A percentile compares a stretch with the other conserved stretches of the same genome.
phyloP scores from a whole-genome alignment of 208 protist genomes.

The Trypanosoma boissoni region DNA sequence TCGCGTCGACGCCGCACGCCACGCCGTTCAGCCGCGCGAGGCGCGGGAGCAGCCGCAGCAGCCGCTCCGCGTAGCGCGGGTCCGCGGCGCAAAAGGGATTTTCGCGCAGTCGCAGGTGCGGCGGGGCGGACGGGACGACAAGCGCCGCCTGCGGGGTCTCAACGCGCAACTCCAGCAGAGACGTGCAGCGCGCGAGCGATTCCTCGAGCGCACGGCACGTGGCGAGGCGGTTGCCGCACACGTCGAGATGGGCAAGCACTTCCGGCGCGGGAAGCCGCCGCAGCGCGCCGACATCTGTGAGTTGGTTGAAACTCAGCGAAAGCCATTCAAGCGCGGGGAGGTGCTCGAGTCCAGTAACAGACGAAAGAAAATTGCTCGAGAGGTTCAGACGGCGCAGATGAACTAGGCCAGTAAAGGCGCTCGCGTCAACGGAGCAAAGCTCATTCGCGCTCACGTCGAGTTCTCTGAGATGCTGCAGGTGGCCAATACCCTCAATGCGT shows the following conservation, averaged over 20 bases:
- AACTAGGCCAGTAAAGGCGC: constrained; percentile 44
- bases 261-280: constrained; percentile 36
- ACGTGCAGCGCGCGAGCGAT: constrained; percentile 36
- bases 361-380: constrained; percentile 59
- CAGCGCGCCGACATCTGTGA: constrained; percentile 46
- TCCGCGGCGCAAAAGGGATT: constrained; percentile 35
- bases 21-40: constrained; percentile 56
- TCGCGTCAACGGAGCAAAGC: constrained; percentile 30
- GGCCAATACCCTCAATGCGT: constrained; percentile 29
- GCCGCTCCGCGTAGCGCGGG: constrained; percentile 33
- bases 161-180: constrained; percentile 56
- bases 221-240: constrained; percentile 63
- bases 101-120: constrained; percentile 26
- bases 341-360: constrained; percentile 32
- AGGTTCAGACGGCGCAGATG: constrained; percentile 64
- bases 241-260: constrained; percentile 53
- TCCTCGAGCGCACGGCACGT: constrained; percentile 32
- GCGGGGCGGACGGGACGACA: constrained; percentile 15
- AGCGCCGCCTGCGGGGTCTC: constrained; percentile 22
- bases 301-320: constrained; percentile 70
- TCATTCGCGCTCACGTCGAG: constrained; percentile 84
- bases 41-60: constrained; percentile 35
- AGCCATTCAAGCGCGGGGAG: constrained; percentile 52
- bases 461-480: constrained; percentile 55
- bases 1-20: constrained; percentile 50